Evolutionary conservation across 148 eudicot species (phyloP).

Genomic region (Camellia granthamiana): DNA sequence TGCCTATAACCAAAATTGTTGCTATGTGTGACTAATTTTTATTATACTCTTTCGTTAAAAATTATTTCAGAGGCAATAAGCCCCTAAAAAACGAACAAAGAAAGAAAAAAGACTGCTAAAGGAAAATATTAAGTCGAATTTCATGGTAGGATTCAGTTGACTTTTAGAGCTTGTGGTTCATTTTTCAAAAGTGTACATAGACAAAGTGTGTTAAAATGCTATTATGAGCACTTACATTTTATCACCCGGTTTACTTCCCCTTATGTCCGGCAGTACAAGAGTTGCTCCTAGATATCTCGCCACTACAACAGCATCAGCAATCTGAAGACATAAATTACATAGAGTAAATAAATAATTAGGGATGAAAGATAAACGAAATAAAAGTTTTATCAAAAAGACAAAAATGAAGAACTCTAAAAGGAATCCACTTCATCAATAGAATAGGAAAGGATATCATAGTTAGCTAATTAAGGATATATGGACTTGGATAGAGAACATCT

Average conservation of each 20-base stretch:
- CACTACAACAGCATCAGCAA: slow-evolving; percentile 89
- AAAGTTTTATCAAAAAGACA: background rate
- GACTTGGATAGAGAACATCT: background rate
- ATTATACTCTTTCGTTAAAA: background rate
- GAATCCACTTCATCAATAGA: background rate
- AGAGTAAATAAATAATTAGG: background rate
- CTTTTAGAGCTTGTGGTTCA: background rate
- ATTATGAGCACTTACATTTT: slow-evolving; percentile 47
- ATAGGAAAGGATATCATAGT: background rate
- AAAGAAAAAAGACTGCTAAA: background rate
- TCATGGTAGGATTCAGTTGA: background rate
- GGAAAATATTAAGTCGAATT: background rate
- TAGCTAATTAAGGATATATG: background rate
- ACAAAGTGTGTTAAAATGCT: background rate
- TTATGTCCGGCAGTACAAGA: slow-evolving; percentile 90
- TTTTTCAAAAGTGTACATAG: background rate
- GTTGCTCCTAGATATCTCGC: slow-evolving; percentile 86
- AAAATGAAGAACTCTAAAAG: background rate
- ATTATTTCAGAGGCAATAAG: background rate
- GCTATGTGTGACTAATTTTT: background rate
- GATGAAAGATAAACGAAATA: background rate
- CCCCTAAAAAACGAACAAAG: background rate
- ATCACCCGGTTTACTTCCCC: slow-evolving; percentile 88
- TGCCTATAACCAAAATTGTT: background rate
- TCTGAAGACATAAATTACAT: slow-evolving; percentile 30